Base-by-base conservation (phyloP, 306 rosid genomes). In the Vigna angularis region DNA sequence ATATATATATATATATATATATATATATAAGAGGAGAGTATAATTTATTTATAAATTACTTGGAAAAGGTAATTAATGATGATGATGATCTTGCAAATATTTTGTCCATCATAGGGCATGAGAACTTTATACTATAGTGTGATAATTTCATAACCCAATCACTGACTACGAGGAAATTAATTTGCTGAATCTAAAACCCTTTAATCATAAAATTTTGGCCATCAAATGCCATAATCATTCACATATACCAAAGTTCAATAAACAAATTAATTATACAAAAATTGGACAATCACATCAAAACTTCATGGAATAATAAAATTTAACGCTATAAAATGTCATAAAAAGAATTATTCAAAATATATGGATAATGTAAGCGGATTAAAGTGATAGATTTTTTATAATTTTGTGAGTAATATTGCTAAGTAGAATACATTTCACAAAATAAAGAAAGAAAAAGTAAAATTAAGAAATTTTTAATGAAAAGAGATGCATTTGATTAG, bases 161-260 rank as follows among this genome's bases (percentile, higher is more conserved):
- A 65, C 78, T 32, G 38, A 50, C n/a, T 75, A 38, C 58, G 7
- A 18, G 57, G 79, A 38, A 20, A 64, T 20, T 55, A 20, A 64
- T 20, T 55, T 2, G 18, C 48, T 45, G 17, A 66, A 34, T 48
- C 66, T 32, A 70, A 75, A 17, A 26, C 49, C 65, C 59, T 77
- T 76, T 72, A 73, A 81, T 85, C 76, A 68, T 81, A 63, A 59
- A 57, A 73, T 69, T 66, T 16, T 61, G 42, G 72, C 78, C 52
- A 51, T 76, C 71, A 73, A 66, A 45, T 52, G 64, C 22, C 64
- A 72, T 40, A 61, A 84, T 84, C 65, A 84, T 77, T 36, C 48
- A 52, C 10, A 59, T 15, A 10, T 28, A 14, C 40, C 18, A 66
- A 45, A 50, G 26, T 68, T 68, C 69, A 50, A 72, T 4, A 77